A percentile compares a stretch with the other conserved stretches of the same genome.
phyloP scores from a whole-genome alignment of 345 rosid species.

The Populus nigra region DNA sequence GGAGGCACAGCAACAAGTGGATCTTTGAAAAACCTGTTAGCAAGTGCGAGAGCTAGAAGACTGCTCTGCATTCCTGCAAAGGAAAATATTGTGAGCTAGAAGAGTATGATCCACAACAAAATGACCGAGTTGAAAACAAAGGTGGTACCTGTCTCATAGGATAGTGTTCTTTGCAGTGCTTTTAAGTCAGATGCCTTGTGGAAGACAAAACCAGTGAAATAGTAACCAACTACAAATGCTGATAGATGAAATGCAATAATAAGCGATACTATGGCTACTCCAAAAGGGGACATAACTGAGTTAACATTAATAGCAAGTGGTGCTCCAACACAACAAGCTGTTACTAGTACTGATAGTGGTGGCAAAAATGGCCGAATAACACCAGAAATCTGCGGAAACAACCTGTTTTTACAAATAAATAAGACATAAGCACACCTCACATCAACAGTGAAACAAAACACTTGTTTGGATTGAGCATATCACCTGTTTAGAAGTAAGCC shows the following conservation, averaged over 20 bases:
- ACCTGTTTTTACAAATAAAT: slow-evolving; percentile 41
- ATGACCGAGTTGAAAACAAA: neutral
- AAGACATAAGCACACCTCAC: neutral
- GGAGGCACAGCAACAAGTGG: slow-evolving; percentile 91
- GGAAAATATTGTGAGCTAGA: slow-evolving; percentile 6
- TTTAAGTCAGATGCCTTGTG: slow-evolving; percentile 50
- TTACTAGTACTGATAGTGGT: slow-evolving; percentile 70
- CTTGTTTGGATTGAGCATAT: slow-evolving; percentile 4
- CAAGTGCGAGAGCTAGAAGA: slow-evolving; percentile 86
- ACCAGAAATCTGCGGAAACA: slow-evolving; percentile 62
- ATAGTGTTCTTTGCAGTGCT: slow-evolving; percentile 80
- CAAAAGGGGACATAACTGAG: slow-evolving; percentile 73
- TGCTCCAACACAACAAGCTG: slow-evolving; percentile 88
- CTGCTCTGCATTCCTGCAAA: slow-evolving; percentile 96
- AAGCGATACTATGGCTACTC: slow-evolving; percentile 47
- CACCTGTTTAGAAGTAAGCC: slow-evolving; percentile 87
- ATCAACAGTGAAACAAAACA: neutral
- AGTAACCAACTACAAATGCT: slow-evolving; percentile 73
- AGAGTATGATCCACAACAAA: neutral
- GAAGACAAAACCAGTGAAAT: slow-evolving; percentile 56
- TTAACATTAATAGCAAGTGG: slow-evolving; percentile 80
- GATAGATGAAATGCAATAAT: slow-evolving; percentile 63
- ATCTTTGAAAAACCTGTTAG: slow-evolving; percentile 86
- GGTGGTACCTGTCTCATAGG: slow-evolving; percentile 73
- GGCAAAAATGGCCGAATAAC: slow-evolving; percentile 72